These are phyloP conservation scores for Acanthamoeba sp. DNA, from an alignment of 208 protist genomes.

Conservation along the genomic window DNA sequence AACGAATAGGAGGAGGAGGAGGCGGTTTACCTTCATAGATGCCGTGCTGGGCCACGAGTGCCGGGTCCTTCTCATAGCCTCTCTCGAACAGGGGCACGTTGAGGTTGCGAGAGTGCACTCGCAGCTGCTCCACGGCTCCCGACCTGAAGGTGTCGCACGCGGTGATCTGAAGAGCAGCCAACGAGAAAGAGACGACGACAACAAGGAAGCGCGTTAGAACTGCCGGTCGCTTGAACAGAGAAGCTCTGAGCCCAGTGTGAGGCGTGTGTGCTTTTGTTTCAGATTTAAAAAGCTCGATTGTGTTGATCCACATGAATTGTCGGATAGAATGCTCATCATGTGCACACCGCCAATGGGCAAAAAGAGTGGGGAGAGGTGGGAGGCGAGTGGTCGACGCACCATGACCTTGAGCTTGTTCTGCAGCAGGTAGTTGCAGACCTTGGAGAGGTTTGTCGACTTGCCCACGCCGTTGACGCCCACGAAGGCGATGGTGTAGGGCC, in stretches of 20 bases:
- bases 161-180: slow-evolving; percentile 90
- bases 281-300: slow-evolving; percentile 67
- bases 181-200: not conserved
- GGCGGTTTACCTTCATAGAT: slow-evolving; percentile 91
- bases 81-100: slow-evolving; percentile 96
- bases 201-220: not conserved
- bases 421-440: slow-evolving; percentile 97
- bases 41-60: slow-evolving; percentile 94
- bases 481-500: slow-evolving; percentile 98
- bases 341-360: not conserved
- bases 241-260: too few species aligned
- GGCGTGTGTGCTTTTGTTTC: not conserved
- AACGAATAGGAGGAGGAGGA: not conserved
- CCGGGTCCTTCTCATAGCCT: slow-evolving; percentile 98
- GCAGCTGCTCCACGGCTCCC: slow-evolving; percentile 99
- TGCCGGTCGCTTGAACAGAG: not conserved
- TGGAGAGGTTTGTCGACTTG: slow-evolving; percentile 99
- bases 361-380: not conserved
- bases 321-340: slow-evolving; percentile 14
- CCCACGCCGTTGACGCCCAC: slow-evolving; percentile 99
- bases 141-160: slow-evolving; percentile 99
- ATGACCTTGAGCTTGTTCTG: slow-evolving; percentile 95
- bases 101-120: slow-evolving; percentile 93
- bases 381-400: not conserved
- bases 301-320: slow-evolving; percentile 34